Base-by-base conservation (phyloP, 768 basidiomycete species). In the Lactarius indigo region DNA sequence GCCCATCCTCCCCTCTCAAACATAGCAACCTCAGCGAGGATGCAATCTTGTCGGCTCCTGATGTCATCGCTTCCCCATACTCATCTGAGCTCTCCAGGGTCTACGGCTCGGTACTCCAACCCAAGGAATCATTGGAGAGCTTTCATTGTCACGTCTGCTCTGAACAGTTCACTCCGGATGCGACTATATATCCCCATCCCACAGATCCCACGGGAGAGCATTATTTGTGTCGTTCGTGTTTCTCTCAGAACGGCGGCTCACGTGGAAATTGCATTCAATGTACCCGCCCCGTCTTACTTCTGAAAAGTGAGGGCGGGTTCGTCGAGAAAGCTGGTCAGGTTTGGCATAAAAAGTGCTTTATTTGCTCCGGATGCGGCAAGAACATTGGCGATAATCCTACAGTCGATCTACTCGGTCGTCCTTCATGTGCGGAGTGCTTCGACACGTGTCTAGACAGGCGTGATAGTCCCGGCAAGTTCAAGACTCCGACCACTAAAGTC, bases 331-430 rank as follows among this genome's bases (percentile, higher is more conserved):
- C 83, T 6, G 86, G 84, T 52, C 82, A 82, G 54, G 84, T 87
- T 69, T 94, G 92, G 92, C 92, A 94, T 73, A 91, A 88, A 75
- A 81, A 79, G 56, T 94, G 92, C 74, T 94, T 93, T 77, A 81
- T 80, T 68, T 94, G 92, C 72, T 80, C 83, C 18, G 86, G 85
- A 6, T 94, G 92, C 73, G 81, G 78, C 74, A 89, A 85, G 77
- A 83, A 87, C 68, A 87, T 94, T 37, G 87, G 90, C 9, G 83
- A 88, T 69, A 78, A 78, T 2, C 92, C 92, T 0, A 87, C 92
- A 85, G 88, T 94, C 37, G 92, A 94, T 75, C 77, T 94, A n/a
- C 78, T 91, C 15, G 92, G 92, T 5, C 82, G 84, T 37, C 92
- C 92, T 12, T 90, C 87, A 50, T 94, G 92, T 71, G 79, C 82